A percentile compares a stretch with the other conserved stretches of the same genome.
phyloP scores from a whole-genome alignment of 2,329 filamentous ascomycete genomes.

The Ceratocystis eucalypticola region DNA sequence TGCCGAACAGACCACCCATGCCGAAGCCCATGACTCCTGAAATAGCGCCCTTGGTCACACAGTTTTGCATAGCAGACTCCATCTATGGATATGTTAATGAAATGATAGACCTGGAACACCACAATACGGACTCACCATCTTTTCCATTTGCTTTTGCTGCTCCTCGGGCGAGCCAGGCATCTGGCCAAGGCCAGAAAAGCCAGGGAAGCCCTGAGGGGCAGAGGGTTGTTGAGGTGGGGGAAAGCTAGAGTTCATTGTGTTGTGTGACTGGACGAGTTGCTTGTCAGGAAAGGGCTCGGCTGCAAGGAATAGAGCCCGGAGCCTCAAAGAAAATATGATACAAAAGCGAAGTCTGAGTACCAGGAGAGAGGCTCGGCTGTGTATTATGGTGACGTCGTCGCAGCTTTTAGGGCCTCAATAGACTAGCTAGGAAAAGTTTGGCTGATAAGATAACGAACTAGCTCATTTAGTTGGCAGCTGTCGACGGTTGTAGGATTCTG shows the following conservation, averaged over 20 bases:
- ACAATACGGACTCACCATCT: conserved; percentile 17
- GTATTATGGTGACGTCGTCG: neutral
- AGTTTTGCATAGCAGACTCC: conserved; percentile 79
- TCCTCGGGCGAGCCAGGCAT: conserved; percentile 17
- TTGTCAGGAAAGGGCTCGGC: neutral
- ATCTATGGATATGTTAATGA: conserved; percentile 40
- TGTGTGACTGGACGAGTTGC: neutral
- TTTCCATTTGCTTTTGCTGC: conserved; percentile 20
- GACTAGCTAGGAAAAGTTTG: neutral
- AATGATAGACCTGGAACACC: neutral
- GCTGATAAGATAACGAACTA: conserved; percentile 3
- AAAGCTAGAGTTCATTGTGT: conserved; percentile 9
- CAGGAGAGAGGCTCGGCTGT: neutral
- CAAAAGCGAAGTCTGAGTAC: neutral
- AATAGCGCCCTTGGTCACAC: conserved; percentile 74
- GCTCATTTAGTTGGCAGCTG: neutral
- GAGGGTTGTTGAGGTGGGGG: conserved; percentile 8
- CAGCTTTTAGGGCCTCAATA: neutral
- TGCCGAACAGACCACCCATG: conserved; percentile 82
- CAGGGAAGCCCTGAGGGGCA: conserved; percentile 6
- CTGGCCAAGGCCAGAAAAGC: conserved; percentile 5
- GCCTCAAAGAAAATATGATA: neutral
- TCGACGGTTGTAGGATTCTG: neutral
- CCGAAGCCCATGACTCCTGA: conserved; percentile 89
- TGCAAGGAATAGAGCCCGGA: neutral